Percentiles rank a stretch among this genome's conserved stretches.
phyloP scores from a whole-genome alignment of 257 asterid genomes.

The Solanum infundibuliforme region DNA sequence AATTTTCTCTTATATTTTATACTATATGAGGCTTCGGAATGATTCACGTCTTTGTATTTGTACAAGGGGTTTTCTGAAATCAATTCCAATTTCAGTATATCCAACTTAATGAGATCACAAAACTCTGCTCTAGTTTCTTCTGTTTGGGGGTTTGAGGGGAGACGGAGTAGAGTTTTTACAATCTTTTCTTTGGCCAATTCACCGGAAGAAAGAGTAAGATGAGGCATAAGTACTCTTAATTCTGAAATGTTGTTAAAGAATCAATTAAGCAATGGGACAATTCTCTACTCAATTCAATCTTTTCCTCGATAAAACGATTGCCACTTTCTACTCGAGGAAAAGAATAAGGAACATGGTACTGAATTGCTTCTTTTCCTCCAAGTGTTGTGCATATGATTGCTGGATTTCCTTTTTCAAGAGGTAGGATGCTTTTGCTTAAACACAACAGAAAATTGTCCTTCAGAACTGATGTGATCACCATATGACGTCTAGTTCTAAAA shows the following conservation, averaged over 20 bases:
- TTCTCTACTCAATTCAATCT: not conserved
- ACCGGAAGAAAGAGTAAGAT: not conserved
- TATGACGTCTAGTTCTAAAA: not conserved
- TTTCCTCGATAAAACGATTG: not conserved
- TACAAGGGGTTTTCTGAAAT: not conserved
- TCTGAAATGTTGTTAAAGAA: not conserved
- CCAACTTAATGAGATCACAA: not conserved
- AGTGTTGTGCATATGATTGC: not conserved
- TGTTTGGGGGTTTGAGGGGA: not conserved
- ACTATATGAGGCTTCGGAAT: not conserved
- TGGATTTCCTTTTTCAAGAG: not conserved
- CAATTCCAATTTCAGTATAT: not conserved
- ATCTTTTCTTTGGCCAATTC: not conserved
- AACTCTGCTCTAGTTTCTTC: not conserved
- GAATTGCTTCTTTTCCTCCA: not conserved
- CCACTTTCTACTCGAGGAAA: not conserved
- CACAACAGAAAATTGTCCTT: not conserved
- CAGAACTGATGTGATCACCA: not conserved
- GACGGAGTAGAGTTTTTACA: not conserved
- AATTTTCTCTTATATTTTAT: not conserved
- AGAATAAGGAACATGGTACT: not conserved
- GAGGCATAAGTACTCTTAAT: not conserved
- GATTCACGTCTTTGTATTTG: not conserved
- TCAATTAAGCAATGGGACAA: not conserved
- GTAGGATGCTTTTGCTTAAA: not conserved